phyloP scores from a whole-genome alignment of 371 early-diverging fungal species.

The Mucor lusitanicus region DNA sequence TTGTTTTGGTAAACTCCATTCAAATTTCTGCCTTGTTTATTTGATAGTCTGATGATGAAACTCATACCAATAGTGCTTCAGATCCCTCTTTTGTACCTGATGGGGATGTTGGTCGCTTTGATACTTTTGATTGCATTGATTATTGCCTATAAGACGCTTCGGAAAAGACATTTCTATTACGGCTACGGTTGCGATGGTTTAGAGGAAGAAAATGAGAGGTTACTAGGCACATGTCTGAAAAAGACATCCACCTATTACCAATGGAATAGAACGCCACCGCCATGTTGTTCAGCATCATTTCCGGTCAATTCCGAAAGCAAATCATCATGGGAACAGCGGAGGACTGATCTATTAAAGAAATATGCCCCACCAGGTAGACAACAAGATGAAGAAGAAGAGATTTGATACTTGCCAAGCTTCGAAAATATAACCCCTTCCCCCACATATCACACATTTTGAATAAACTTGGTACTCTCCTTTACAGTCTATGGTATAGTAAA shows the following conservation, averaged over 20 bases:
- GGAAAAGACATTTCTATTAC: not conserved
- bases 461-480: not conserved
- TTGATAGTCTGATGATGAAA: not conserved
- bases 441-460: not conserved
- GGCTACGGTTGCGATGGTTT: slow-evolving; percentile 7
- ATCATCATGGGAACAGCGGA: slow-evolving; percentile 30
- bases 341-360: slow-evolving; percentile 25
- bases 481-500: too few relatives aligned
- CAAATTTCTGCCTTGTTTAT: not conserved
- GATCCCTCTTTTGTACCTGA: not conserved
- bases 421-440: not conserved
- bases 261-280: slow-evolving; percentile 38
- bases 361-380: slow-evolving; percentile 21
- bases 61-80: slow-evolving; percentile 1
- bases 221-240: slow-evolving; percentile 12
- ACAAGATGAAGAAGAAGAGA: not conserved
- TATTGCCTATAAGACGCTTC: not conserved
- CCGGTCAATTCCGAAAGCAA: slow-evolving; percentile 8
- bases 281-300: not conserved
- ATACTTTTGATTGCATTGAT: not conserved
- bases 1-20: not conserved
- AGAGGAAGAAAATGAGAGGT: slow-evolving; percentile 25
- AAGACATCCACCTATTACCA: slow-evolving; percentile 39
- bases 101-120: not conserved
- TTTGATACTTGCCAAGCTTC: not conserved